Conservation (phyloP, 352 stramenopile species). For the Pythium monospermum region DNA sequence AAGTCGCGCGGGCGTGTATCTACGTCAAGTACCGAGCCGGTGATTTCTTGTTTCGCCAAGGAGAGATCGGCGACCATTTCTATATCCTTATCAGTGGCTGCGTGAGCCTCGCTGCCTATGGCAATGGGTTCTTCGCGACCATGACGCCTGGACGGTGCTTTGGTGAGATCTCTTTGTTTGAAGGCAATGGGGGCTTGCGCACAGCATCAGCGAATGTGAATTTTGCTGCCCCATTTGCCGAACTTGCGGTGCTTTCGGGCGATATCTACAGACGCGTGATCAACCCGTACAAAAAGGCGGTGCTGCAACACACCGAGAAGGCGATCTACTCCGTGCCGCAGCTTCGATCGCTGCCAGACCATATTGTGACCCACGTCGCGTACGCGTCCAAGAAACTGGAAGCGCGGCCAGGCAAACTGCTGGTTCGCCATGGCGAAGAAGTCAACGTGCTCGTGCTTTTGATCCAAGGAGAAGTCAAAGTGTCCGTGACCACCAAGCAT, state of each 20-base stretch:
- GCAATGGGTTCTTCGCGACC: slow-evolving; percentile 62
- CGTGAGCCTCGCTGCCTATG: slow-evolving; percentile 57
- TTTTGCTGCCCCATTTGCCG: slow-evolving; percentile 38
- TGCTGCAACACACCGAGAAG: slow-evolving; percentile 49
- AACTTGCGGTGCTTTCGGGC: slow-evolving; percentile 50
- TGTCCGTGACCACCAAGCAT: slow-evolving; percentile 26
- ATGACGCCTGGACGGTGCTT: slow-evolving; percentile 64
- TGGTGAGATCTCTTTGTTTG: slow-evolving; percentile 67
- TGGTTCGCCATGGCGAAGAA: slow-evolving; percentile 50
- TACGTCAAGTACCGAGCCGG: slow-evolving; percentile 39
- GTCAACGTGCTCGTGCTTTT: slow-evolving; percentile 60
- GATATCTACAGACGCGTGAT: slow-evolving; percentile 67
- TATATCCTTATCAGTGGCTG: slow-evolving; percentile 69
- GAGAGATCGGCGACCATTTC: slow-evolving; percentile 60
- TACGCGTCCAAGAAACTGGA: slow-evolving; percentile 52
- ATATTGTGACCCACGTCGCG: slow-evolving; percentile 56
- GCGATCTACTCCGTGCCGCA: slow-evolving; percentile 47
- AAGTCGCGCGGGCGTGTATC: slow-evolving; percentile 41
- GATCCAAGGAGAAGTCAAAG: slow-evolving; percentile 59
- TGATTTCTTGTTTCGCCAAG: slow-evolving; percentile 69
- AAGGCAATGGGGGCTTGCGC: slow-evolving; percentile 32
- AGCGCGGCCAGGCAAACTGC: slow-evolving; percentile 30
- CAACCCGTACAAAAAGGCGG: slow-evolving; percentile 66
- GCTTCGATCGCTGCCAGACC: slow-evolving; percentile 35
- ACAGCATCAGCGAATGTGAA: slow-evolving; percentile 65